phyloP scores from a whole-genome alignment of 352 stramenopile genomes.

The Globisporangium apiculatum region DNA sequence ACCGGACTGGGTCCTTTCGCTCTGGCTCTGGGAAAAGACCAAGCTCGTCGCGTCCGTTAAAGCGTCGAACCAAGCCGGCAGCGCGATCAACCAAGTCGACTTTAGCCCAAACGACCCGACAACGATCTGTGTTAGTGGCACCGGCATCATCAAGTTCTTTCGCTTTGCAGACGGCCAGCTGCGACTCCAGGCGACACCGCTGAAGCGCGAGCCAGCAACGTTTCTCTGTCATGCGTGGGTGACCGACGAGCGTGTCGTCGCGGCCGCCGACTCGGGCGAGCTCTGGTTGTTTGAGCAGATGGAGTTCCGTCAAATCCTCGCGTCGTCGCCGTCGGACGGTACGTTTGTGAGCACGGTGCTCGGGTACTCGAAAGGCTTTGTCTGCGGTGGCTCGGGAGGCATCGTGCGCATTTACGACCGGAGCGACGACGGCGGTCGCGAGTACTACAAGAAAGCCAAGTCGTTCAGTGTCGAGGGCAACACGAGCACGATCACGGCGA shows the following conservation, averaged over 20 bases:
- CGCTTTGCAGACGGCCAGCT: slow-evolving; percentile 78
- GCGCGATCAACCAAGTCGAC: slow-evolving; percentile 79
- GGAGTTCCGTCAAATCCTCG: slow-evolving; percentile 83
- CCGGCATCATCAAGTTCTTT: slow-evolving; percentile 88
- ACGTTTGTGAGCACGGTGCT: slow-evolving; percentile 80
- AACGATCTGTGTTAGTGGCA: slow-evolving; percentile 84
- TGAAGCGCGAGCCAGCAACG: slow-evolving; percentile 77
- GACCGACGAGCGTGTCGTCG: slow-evolving; percentile 86
- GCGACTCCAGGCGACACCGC: slow-evolving; percentile 51
- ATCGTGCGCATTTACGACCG: slow-evolving; percentile 80
- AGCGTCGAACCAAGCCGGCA: slow-evolving; percentile 54
- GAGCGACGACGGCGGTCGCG: slow-evolving; percentile 62
- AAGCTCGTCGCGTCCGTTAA: slow-evolving; percentile 82
- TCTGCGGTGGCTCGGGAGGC: slow-evolving; percentile 70
- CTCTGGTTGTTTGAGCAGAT: slow-evolving; percentile 92
- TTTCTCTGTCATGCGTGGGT: slow-evolving; percentile 92
- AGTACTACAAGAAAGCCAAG: slow-evolving; percentile 90
- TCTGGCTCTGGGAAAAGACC: slow-evolving; percentile 92
- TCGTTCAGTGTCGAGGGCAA: slow-evolving; percentile 85
- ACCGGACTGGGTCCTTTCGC: slow-evolving; percentile 87
- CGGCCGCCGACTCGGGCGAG: slow-evolving; percentile 83
- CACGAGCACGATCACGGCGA: slow-evolving; percentile 63
- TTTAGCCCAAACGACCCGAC: slow-evolving; percentile 85
- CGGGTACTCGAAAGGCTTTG: slow-evolving; percentile 88
- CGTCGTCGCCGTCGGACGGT: slow-evolving; percentile 65